Conservation (phyloP, 805 yeast genomes). For the Saccharomycopsis schoenii region DNA sequence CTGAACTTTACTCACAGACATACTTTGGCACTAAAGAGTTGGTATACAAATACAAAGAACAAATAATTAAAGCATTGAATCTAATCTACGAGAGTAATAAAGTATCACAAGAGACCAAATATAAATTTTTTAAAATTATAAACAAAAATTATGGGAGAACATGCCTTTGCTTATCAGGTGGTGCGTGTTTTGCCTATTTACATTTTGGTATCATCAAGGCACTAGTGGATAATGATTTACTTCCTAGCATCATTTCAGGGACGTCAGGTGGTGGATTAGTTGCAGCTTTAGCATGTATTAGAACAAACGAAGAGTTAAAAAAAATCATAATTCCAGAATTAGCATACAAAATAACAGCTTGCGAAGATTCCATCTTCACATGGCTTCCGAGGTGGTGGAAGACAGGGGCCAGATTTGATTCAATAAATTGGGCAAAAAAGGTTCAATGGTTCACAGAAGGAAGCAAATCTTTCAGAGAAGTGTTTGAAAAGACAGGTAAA, state of each 20-base stretch:
- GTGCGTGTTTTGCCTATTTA: slow-evolving; percentile 68
- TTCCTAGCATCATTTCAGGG: slow-evolving; percentile 65
- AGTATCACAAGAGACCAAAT: slow-evolving; percentile 34
- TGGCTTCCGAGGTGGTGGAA: slow-evolving; percentile 59
- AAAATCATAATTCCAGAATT: slow-evolving; percentile 49
- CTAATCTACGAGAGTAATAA: slow-evolving; percentile 30
- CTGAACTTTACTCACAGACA: slow-evolving; percentile 60
- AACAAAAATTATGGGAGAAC: slow-evolving; percentile 61
- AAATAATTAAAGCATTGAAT: slow-evolving; percentile 40
- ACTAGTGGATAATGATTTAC: slow-evolving; percentile 49
- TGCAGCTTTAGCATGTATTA: slow-evolving; percentile 61
- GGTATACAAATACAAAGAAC: slow-evolving; percentile 43
- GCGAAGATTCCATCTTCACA: slow-evolving; percentile 49
- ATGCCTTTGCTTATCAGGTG: slow-evolving; percentile 67
- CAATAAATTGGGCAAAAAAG: slow-evolving; percentile 64
- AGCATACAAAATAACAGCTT: slow-evolving; percentile 56
- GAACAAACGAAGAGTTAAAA: slow-evolving; percentile 57
- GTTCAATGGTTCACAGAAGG: slow-evolving; percentile 64
- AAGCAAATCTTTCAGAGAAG: slow-evolving; percentile 62
- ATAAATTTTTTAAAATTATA: slow-evolving; percentile 44
- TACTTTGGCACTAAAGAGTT: slow-evolving; percentile 65
- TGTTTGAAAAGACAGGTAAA: slow-evolving; percentile 58
- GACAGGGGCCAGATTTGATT: slow-evolving; percentile 74
- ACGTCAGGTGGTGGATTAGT: slow-evolving; percentile 77
- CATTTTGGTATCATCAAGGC: slow-evolving; percentile 74